Percentiles rank a stretch among this genome's conserved stretches.
Conservation (phyloP, 768 basidiomycete species). For the Kondoa subrosea region DNA sequence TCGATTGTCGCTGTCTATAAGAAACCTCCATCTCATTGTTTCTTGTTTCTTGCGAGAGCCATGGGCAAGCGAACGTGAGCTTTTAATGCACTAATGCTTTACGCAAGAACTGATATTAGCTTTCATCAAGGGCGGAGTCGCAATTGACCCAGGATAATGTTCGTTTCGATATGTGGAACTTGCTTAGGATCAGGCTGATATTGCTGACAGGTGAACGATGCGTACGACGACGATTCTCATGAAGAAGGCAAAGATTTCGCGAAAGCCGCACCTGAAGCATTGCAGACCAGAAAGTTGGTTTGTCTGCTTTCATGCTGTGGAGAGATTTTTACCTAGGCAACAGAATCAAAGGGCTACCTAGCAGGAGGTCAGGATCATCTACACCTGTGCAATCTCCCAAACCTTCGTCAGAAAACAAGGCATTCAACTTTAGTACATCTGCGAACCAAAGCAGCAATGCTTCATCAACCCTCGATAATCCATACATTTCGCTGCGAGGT, state of each 20-base stretch:
- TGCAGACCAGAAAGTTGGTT: background rate
- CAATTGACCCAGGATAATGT: background rate
- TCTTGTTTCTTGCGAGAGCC: too few species aligned
- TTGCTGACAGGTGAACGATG: background rate
- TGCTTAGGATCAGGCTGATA: background rate
- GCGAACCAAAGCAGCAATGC: background rate
- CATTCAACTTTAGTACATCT: background rate
- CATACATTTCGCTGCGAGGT: conserved; percentile 4
- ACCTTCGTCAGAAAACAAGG: background rate
- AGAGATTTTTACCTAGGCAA: background rate
- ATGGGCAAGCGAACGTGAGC: background rate
- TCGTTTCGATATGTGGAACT: background rate
- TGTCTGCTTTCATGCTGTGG: background rate
- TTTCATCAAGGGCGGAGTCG: background rate
- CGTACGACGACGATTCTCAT: background rate
- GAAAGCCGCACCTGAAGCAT: background rate
- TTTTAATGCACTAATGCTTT: background rate
- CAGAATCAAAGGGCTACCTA: background rate
- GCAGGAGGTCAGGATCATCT: background rate
- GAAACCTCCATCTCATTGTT: too few species aligned
- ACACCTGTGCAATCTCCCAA: background rate
- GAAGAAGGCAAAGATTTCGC: background rate
- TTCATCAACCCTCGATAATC: background rate
- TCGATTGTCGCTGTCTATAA: too few species aligned
- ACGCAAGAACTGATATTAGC: too few species aligned